Percentiles rank a stretch among this genome's conserved stretches.
These are phyloP conservation scores for Boletus patriciae DNA, from an alignment of 768 basidiomycete species.

Conservation along the genomic window DNA sequence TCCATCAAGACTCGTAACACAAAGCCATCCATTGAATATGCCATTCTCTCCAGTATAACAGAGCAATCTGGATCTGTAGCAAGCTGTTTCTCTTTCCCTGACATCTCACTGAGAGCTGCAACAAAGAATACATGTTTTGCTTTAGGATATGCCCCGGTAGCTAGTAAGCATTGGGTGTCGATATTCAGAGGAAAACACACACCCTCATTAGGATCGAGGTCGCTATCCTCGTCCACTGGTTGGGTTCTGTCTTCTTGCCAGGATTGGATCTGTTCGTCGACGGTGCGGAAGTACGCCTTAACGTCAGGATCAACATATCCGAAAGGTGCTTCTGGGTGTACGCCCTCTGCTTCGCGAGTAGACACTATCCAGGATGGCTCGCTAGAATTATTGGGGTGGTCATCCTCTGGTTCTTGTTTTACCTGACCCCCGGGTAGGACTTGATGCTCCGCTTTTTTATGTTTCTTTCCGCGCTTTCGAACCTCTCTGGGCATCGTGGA, in stretches of 20 bases:
- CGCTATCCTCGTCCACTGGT: conserved; percentile 45
- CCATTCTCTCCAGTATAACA: conserved; percentile 83
- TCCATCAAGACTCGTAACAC: conserved; percentile 90
- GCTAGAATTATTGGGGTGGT: conserved; percentile 19
- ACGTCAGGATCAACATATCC: conserved; percentile 87
- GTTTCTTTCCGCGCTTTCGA: conserved; percentile 75
- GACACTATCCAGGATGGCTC: conserved; percentile 74
- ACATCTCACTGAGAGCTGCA: conserved; percentile 83
- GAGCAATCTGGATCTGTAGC: conserved; percentile 95
- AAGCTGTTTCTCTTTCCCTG: conserved; percentile 83
- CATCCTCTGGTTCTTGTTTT: conserved; percentile 3
- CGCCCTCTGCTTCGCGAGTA: conserved; percentile 38
- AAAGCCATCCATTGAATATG: conserved; percentile 95
- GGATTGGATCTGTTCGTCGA: conserved; percentile 82
- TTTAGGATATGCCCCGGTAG: conserved; percentile 27
- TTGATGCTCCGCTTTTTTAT: conserved; percentile 49
- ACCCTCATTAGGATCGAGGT: conserved; percentile 73
- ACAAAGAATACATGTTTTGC: conserved; percentile 77
- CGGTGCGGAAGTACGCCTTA: conserved; percentile 89
- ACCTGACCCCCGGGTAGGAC: conserved; percentile 2
- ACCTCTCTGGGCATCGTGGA: conserved; percentile 67
- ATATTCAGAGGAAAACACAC: conserved; percentile 18
- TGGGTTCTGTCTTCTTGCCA: conserved; percentile 64
- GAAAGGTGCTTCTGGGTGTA: conserved; percentile 75
- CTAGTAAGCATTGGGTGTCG: neutral